phyloP scores from a whole-genome alignment of 768 basidiomycete genomes.

The Amanita polypyramis region DNA sequence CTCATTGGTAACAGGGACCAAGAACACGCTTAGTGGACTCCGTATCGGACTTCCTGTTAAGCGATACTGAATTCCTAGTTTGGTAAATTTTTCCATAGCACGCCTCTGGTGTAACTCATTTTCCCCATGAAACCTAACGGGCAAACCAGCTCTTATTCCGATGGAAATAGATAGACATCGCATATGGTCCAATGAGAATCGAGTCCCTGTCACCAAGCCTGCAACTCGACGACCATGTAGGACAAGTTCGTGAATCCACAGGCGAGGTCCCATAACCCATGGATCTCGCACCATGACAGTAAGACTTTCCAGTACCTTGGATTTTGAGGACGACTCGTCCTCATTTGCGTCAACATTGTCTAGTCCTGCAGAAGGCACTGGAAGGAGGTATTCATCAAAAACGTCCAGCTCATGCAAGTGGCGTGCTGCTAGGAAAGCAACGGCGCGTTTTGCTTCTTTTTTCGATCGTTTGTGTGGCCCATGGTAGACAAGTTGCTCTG shows the following conservation, averaged over 20 bases:
- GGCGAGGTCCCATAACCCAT: slow-evolving; percentile 43
- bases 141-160: slow-evolving; percentile 19
- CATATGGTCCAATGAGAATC: slow-evolving; percentile 38
- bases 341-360: slow-evolving; percentile 47
- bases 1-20: slow-evolving; percentile 51
- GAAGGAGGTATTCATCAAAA: slow-evolving; percentile 76
- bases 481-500: slow-evolving; percentile 39
- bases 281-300: slow-evolving; percentile 54
- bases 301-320: slow-evolving; percentile 42
- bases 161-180: slow-evolving; percentile 24
- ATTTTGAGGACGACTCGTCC: slow-evolving; percentile 28
- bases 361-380: slow-evolving; percentile 32
- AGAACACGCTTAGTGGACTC: slow-evolving; percentile 44
- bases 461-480: slow-evolving; percentile 60
- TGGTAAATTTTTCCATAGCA: slow-evolving; percentile 59
- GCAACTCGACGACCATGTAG: slow-evolving; percentile 39
- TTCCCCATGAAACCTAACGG: slow-evolving; percentile 30
- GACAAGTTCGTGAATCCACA: slow-evolving; percentile 57
- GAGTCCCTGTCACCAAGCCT: slow-evolving; percentile 60
- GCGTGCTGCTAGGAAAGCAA: slow-evolving; percentile 70
- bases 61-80: slow-evolving; percentile 47
- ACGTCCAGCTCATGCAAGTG: slow-evolving; percentile 59
- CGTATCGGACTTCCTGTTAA: slow-evolving; percentile 48
- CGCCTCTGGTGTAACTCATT: slow-evolving; percentile 36
- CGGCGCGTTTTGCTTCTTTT: slow-evolving; percentile 75